phyloP scores from a whole-genome alignment of 2,329 filamentous ascomycete genomes.

The Penicillium sp. region DNA sequence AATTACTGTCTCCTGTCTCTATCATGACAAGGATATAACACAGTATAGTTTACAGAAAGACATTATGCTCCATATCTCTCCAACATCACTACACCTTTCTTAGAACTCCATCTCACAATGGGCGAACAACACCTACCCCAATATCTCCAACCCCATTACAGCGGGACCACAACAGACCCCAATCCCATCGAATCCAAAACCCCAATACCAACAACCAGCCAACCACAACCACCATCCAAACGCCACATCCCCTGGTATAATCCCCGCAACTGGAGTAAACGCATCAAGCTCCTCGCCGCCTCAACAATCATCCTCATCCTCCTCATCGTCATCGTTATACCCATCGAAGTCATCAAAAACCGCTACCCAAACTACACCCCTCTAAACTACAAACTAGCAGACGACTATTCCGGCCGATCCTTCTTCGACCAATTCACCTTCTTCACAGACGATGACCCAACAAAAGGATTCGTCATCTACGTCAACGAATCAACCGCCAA shows the following conservation, averaged over 20 bases:
- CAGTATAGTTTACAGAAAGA: too few species aligned
- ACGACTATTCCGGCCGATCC: conserved; percentile 40
- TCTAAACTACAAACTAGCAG: conserved; percentile 41
- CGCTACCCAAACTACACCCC: conserved; percentile 45
- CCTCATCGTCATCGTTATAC: conserved; percentile 49
- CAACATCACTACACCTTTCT: background rate
- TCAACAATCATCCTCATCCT: conserved; percentile 43
- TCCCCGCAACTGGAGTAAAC: conserved; percentile 53
- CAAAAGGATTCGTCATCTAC: conserved; percentile 47
- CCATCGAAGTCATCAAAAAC: conserved; percentile 38
- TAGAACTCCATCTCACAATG: conserved; percentile 9
- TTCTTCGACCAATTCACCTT: conserved; percentile 50
- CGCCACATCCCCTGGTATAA: conserved; percentile 42
- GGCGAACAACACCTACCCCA: conserved; percentile 16
- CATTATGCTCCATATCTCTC: background rate
- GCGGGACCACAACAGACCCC: conserved; percentile 19
- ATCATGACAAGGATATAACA: too few species aligned
- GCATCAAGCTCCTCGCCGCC: conserved; percentile 47
- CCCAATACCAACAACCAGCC: conserved; percentile 14
- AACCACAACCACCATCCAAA: conserved; percentile 6
- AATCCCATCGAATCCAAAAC: conserved; percentile 20
- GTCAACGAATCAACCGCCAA: conserved; percentile 32
- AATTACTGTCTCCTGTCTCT: background rate
- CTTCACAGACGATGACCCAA: conserved; percentile 45
- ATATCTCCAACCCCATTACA: conserved; percentile 21